Evolutionary conservation across 768 basidiomycete species (phyloP).

Genomic region (Lactarius quietus): DNA sequence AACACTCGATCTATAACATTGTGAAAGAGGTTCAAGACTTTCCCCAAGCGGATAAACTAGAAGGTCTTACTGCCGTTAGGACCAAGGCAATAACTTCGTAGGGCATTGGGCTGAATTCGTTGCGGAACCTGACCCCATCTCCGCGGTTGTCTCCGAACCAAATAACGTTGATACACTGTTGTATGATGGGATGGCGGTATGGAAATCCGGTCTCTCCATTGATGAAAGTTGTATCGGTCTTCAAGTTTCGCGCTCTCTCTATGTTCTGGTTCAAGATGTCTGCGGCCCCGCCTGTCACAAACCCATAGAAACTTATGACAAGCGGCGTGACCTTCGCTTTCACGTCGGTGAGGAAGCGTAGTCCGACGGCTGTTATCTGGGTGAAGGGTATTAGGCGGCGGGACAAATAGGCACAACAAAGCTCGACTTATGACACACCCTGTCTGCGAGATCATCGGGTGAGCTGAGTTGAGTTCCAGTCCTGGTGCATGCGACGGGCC

Average conservation of each 20-base stretch:
- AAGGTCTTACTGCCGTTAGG: neutral
- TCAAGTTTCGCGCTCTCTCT: neutral
- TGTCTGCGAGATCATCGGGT: neutral
- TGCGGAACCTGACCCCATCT: constrained; percentile 3
- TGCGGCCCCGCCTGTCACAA: constrained; percentile 1
- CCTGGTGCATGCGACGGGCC: constrained; percentile 12
- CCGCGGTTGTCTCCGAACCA: constrained; percentile 2
- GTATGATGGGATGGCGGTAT: constrained; percentile 12
- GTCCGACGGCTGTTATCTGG: neutral
- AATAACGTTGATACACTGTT: constrained; percentile 3
- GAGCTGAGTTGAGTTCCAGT: neutral
- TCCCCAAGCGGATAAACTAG: no score
- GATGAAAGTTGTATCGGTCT: constrained; percentile 9
- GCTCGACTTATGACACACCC: neutral
- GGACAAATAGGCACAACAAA: neutral
- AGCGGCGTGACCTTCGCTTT: constrained; percentile 9
- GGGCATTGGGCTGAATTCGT: constrained; percentile 9
- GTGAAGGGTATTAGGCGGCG: neutral
- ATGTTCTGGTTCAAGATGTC: neutral
- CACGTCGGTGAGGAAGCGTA: neutral
- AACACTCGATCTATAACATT: constrained; percentile 9
- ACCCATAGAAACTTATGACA: neutral
- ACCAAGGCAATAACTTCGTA: constrained; percentile 8
- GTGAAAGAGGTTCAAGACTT: neutral
- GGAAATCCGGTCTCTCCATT: neutral